Evolutionary conservation across 2,329 filamentous ascomycete species (phyloP).

Genomic region (Talaromyces sp.): DNA sequence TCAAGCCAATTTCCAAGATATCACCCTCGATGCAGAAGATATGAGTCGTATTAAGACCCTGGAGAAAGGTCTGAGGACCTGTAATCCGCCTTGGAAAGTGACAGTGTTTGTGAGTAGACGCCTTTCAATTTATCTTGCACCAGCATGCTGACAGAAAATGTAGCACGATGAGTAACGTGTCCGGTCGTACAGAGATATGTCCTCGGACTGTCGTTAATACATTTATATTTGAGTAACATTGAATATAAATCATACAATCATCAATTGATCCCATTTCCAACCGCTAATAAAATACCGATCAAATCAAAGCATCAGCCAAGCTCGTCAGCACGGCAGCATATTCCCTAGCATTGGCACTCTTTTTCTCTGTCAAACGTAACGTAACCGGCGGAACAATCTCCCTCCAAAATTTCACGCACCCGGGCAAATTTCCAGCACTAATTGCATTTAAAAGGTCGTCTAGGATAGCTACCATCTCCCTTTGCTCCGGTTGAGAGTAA

Average conservation of each 20-base stretch:
- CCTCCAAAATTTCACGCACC: background rate
- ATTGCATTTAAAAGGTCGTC: background rate
- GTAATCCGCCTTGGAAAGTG: background rate
- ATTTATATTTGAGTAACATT: background rate
- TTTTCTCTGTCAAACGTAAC: background rate
- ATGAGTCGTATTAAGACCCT: background rate
- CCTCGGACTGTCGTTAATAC: background rate
- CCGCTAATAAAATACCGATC: background rate
- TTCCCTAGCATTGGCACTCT: background rate
- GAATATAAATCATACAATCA: background rate
- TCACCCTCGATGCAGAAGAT: background rate
- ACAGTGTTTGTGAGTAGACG: background rate
- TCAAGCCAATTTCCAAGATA: background rate
- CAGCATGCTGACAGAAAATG: background rate
- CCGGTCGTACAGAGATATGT: background rate
- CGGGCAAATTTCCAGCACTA: background rate
- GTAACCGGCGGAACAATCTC: background rate
- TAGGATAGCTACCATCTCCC: background rate
- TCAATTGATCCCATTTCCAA: background rate
- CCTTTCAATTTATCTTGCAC: background rate
- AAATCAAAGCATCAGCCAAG: background rate
- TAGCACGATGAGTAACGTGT: background rate
- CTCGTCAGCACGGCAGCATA: background rate
- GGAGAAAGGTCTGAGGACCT: background rate
- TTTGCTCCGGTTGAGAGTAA: background rate